phyloP scores from a whole-genome alignment of 306 rosid genomes.

The Begonia fuchsioides region DNA sequence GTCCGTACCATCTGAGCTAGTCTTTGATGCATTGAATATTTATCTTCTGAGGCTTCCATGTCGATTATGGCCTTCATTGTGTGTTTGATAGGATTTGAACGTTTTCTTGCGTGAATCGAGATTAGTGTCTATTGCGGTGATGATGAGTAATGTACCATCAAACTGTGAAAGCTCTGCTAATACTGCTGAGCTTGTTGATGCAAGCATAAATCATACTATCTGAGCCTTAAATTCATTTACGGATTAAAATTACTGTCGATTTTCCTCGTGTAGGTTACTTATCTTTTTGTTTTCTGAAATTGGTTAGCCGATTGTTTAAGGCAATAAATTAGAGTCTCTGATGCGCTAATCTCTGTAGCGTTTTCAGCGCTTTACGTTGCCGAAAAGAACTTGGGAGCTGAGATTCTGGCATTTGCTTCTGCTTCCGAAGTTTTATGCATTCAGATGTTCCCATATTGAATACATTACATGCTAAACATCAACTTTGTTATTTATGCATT shows the following conservation, averaged over 20 bases:
- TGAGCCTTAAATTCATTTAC: constrained; percentile 29
- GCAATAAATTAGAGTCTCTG: constrained; percentile 99
- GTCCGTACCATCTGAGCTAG: constrained; percentile 37
- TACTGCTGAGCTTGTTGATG: constrained; percentile 53
- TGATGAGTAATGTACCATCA: constrained; percentile 61
- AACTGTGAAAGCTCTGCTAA: constrained; percentile 58
- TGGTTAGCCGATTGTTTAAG: constrained; percentile 19
- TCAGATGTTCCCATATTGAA: constrained; percentile 41
- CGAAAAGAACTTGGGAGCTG: constrained; percentile 41
- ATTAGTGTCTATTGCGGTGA: constrained; percentile 27
- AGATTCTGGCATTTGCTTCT: constrained; percentile 47
- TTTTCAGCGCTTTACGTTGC: constrained; percentile 88
- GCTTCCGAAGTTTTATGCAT: constrained; percentile 32
- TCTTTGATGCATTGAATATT: constrained; percentile 7
- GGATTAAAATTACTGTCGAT: no score
- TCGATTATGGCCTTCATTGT: no score
- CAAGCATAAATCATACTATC: constrained; percentile 14
- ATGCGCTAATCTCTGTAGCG: constrained; percentile 33
- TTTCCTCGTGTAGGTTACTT: no score
- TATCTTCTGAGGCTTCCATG: constrained; percentile 20
- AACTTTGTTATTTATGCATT: no score
- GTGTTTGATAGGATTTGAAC: background rate
- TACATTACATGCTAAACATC: no score
- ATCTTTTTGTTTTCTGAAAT: no score
- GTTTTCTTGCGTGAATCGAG: no score